Conservation (phyloP, 2,329 filamentous ascomycete species). For the Pseudocercospora cruenta region DNA sequence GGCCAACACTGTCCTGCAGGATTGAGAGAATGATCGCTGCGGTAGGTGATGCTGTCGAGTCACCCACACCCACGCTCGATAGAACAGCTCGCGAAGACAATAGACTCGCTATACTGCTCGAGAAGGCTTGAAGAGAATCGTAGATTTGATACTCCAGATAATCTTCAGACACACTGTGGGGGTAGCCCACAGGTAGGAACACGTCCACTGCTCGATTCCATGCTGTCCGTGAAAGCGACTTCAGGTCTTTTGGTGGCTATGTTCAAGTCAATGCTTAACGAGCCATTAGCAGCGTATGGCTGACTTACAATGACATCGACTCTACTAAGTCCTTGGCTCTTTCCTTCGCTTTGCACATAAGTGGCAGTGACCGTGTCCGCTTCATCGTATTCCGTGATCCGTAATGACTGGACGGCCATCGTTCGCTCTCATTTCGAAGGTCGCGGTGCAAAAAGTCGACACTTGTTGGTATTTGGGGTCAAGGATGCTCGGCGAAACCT, state of each 20-base stretch:
- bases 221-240: conserved; percentile 24
- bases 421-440: conserved; percentile 7
- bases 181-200: conserved; percentile 86
- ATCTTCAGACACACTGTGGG: conserved; percentile 80
- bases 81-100: conserved; percentile 82
- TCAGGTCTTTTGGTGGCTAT: conserved; percentile 24
- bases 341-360: conserved; percentile 49
- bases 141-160: conserved; percentile 77
- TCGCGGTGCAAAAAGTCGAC: not conserved
- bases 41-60: conserved; percentile 77
- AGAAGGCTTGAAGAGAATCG: conserved; percentile 83
- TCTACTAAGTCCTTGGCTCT: conserved; percentile 37
- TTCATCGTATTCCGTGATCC: conserved; percentile 51
- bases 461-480: not conserved
- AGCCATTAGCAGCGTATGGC: not conserved
- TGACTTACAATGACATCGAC: conserved; percentile 51
- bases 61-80: conserved; percentile 77
- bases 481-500: conserved; percentile 1
- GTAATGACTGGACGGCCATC: conserved; percentile 20
- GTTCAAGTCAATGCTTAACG: conserved; percentile 3
- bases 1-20: conserved; percentile 78
- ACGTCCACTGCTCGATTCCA: conserved; percentile 62
- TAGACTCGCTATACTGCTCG: conserved; percentile 77
- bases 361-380: conserved; percentile 54
- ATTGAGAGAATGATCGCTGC: conserved; percentile 81